Base-by-base conservation (phyloP, 169 alveolate species). In the Amoebophrya sp. region DNA sequence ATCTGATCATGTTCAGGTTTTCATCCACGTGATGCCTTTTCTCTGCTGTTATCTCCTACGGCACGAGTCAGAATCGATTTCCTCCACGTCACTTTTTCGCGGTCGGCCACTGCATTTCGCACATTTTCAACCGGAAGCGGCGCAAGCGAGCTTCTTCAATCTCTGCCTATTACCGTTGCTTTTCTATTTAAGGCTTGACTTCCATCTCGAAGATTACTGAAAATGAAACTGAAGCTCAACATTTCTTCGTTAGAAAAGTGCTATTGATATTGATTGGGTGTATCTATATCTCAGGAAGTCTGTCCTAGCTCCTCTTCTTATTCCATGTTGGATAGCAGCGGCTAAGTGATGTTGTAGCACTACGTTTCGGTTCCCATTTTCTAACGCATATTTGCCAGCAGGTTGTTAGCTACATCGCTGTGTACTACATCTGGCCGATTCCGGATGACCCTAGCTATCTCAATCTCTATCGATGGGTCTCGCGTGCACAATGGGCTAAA, bases 1-100 rank as follows among this genome's bases (percentile, higher is more conserved):
- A 47, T 47, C 6, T 47, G 6, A 18, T 12, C 18, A 6, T 47
- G 29, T 0, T 26, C 83, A 65, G 83, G 83, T 65, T 65, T 65
- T 65, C 83, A 65, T 65, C n/a, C 83, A 65, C 83, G 83, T 65
- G 83, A 36, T 65, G 10, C 83, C 83, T 65, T 65, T 65, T 65
- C 83, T 65, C 33, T 65, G 83, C n/a, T 65, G 83, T 36, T 65
- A 65, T 36, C 39, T 65, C 39, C 18, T 65, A 26, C 83, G 83
- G 83, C 83, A 65, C 83, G 83, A 65, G 83, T 6, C 33, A 29
- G 83, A 1, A 6, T 1, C 10, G 33, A 65, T 65, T 65, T 65
- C 83, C 2, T 29, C 3, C 33, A 36, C n/a, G 83, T 6, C 33
- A 26, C 26, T 65, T 1, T 65, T 65, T 65, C 83, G 83, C 83